Evolutionary conservation across 1,284 basidiomycete species (phyloP), one percentile per base, ranked within the genome.

Genomic region (Sphagnurus paluster): DNA sequence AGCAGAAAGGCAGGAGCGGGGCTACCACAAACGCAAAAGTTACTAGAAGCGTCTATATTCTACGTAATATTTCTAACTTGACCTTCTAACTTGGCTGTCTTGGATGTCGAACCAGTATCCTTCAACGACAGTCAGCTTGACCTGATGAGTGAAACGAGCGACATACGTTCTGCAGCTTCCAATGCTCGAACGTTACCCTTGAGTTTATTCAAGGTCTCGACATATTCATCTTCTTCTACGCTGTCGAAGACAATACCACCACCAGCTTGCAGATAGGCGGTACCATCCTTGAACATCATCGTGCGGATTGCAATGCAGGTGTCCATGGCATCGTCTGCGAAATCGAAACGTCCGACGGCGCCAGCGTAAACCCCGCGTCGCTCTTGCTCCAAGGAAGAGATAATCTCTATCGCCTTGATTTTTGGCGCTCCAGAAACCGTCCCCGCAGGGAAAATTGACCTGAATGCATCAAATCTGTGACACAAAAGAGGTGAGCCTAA

Each of bases 341-440:
- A 99, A 66, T 99, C 95, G 65, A 97, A 98, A 42, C 94, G 84
- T 11, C 97, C 97, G 13, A 99, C 94, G 1, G 94, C 97, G 32
- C 97, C 97, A 5, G 95, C 97, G 60, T 99, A 99, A 5, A 98
- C 89, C 19, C 96, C 96, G 28, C 97, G 79, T 39, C 86, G 82
- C 67, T 98, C 93, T 62, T 87, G 77, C 66, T 99, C 97, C 36
- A 98, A 71, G 14, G 84, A 84, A 10, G 85, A 86, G 30, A 99
- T 76, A 26, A 99, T 84, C 66, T 99, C 93, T 56, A 99, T 93
- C 1, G 97, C 97, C 64, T 97, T 96, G 68, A 99, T 94, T 71
- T 99, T 99, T 1, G 97, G 97, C 23, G 97, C 97, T 11, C 97
- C 97, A 0, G 93, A 97, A n/a, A 99, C 96, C 2, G 97, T 99